Percentiles rank a stretch among this genome's conserved stretches.
These are phyloP conservation scores for Tricholoma sp. DNA, from an alignment of 768 basidiomycete genomes.

Conservation along the genomic window DNA sequence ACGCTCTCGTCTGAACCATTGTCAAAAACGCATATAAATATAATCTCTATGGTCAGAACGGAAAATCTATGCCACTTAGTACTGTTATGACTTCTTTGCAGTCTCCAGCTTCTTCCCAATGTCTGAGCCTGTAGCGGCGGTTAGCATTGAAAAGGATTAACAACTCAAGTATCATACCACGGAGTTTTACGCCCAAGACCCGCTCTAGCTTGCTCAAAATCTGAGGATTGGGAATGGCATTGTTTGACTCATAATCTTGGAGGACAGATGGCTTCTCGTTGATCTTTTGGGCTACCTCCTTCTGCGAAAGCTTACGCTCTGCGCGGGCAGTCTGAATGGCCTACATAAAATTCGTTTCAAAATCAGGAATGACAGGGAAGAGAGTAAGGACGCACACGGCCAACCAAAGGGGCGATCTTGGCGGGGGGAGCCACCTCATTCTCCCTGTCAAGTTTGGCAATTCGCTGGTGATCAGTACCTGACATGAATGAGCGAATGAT, in stretches of 20 bases:
- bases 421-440: slow-evolving; percentile 93
- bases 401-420: slow-evolving; percentile 69
- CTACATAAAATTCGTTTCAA: slow-evolving; percentile 28
- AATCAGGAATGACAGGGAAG: neutral
- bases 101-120: slow-evolving; percentile 87
- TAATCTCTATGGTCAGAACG: slow-evolving; percentile 23
- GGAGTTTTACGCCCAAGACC: slow-evolving; percentile 78
- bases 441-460: slow-evolving; percentile 91
- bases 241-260: slow-evolving; percentile 86
- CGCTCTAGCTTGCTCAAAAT: slow-evolving; percentile 89
- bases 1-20: neutral
- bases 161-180: slow-evolving; percentile 49
- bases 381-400: slow-evolving; percentile 47
- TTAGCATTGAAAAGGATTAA: neutral
- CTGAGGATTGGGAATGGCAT: slow-evolving; percentile 82
- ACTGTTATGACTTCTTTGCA: slow-evolving; percentile 60
- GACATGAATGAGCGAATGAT: neutral
- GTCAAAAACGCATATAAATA: neutral
- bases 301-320: slow-evolving; percentile 81
- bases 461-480: slow-evolving; percentile 92
- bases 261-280: slow-evolving; percentile 89
- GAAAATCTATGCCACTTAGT: slow-evolving; percentile 10
- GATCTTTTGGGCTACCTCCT: slow-evolving; percentile 87
- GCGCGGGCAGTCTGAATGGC: slow-evolving; percentile 79
- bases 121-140: slow-evolving; percentile 47